These are phyloP conservation scores for Plicaturopsis crispa DNA, from an alignment of 768 basidiomycete genomes.

Conservation along the genomic window DNA sequence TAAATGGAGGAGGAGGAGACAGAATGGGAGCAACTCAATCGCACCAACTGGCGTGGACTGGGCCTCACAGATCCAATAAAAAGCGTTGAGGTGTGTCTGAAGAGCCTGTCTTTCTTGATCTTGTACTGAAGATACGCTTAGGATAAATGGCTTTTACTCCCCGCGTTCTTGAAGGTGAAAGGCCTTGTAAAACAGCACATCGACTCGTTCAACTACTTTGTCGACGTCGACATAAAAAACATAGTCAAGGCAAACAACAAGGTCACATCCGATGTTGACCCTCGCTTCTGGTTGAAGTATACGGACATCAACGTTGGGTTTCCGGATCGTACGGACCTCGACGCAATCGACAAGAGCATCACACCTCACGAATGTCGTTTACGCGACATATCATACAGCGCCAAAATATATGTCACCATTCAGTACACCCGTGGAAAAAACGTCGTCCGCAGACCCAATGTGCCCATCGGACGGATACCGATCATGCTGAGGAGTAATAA, in stretches of 20 bases:
- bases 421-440: conserved; percentile 91
- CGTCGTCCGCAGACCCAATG: conserved; percentile 74
- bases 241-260: conserved; percentile 92
- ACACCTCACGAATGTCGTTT: conserved; percentile 97
- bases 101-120: not conserved
- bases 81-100: conserved; percentile 64
- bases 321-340: conserved; percentile 82
- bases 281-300: conserved; percentile 94
- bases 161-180: conserved; percentile 95
- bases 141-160: conserved; percentile 99
- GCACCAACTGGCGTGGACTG: conserved; percentile 64
- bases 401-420: conserved; percentile 88
- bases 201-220: conserved; percentile 98
- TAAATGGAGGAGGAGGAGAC: conserved; percentile 29
- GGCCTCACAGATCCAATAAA: conserved; percentile 88
- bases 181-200: conserved; percentile 99
- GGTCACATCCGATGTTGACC: conserved; percentile 94
- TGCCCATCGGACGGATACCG: conserved; percentile 85
- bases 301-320: conserved; percentile 91
- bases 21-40: conserved; percentile 54
- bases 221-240: conserved; percentile 94
- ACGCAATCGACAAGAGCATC: conserved; percentile 70
- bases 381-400: conserved; percentile 91
- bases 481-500: conserved; percentile 97
- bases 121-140: conserved; percentile 23